A percentile compares a stretch with the other conserved stretches of the same genome.
Evolutionary conservation across 345 rosid species (phyloP).

Genomic region (Chamaenerion angustifolium): DNA sequence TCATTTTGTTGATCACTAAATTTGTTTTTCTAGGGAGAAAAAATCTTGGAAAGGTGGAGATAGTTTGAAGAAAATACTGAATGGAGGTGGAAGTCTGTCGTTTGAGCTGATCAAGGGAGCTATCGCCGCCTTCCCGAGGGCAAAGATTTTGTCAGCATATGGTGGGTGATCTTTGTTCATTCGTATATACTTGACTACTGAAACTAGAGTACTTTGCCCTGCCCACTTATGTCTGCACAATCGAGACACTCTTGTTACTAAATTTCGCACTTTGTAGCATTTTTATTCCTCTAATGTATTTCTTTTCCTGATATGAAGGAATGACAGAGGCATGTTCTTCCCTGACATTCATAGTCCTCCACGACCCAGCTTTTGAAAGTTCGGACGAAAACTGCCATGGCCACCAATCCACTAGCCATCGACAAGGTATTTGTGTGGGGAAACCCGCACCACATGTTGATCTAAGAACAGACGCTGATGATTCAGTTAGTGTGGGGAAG

Average conservation of each 20-base stretch:
- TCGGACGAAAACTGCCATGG: constrained; percentile 9
- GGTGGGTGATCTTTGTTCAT: constrained; percentile 23
- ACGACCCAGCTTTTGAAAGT: constrained; percentile 25
- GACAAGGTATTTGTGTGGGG: constrained; percentile 61
- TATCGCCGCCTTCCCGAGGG: constrained; percentile 32
- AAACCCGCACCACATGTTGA: constrained; percentile 80
- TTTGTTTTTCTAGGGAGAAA: constrained; percentile 20
- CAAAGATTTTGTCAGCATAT: constrained; percentile 66
- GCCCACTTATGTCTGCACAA: background rate
- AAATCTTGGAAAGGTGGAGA: constrained; percentile 26
- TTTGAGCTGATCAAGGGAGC: constrained; percentile 34
- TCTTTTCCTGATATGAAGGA: constrained; percentile 25
- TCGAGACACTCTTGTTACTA: too few relatives aligned
- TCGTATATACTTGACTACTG: background rate
- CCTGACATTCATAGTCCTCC: constrained; percentile 50
- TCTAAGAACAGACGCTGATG: constrained; percentile 28
- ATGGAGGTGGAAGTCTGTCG: constrained; percentile 81
- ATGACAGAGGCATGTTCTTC: constrained; percentile 90
- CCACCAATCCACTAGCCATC: constrained; percentile 8
- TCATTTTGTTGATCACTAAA: background rate
- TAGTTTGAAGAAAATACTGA: constrained; percentile 48
- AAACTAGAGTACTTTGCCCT: background rate
- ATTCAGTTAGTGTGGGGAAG: constrained; percentile 35
- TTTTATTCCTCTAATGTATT: too few relatives aligned
- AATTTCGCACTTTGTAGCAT: too few relatives aligned